phyloP scores from a whole-genome alignment of 208 protist species.

The Trypanosoma rangeli region DNA sequence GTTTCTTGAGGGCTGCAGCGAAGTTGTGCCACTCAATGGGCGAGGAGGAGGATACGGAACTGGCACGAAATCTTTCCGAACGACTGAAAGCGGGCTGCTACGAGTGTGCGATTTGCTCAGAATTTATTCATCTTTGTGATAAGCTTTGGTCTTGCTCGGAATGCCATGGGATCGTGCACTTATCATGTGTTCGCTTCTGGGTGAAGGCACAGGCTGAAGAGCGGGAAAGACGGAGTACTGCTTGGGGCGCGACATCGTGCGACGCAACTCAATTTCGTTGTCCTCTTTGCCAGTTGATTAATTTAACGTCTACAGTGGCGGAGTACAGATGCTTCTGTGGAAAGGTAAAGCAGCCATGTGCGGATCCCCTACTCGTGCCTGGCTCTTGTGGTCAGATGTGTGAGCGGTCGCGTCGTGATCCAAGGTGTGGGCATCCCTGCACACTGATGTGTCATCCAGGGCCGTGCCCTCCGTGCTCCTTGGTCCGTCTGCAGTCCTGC shows the following conservation, averaged over 20 bases:
- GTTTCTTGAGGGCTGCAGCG: not conserved
- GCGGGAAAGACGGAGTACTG: conserved; percentile 40
- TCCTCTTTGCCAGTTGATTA: conserved; percentile 61
- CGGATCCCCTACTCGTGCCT: conserved; percentile 67
- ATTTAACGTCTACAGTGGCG: conserved; percentile 20
- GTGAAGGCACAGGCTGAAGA: conserved; percentile 45
- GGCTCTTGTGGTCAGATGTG: conserved; percentile 81
- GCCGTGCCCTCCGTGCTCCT: conserved; percentile 65
- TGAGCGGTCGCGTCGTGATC: conserved; percentile 48
- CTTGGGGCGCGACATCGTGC: conserved; percentile 1
- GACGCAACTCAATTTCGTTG: conserved; percentile 56
- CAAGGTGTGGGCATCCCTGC: conserved; percentile 69
- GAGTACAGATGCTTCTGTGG: conserved; percentile 81
- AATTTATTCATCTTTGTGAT: conserved; percentile 43
- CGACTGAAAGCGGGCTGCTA: conserved; percentile 54
- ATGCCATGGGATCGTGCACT: conserved; percentile 79
- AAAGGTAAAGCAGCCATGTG: conserved; percentile 48
- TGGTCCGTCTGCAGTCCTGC: conserved; percentile 62
- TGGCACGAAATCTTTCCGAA: conserved; percentile 36
- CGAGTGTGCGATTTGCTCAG: conserved; percentile 75
- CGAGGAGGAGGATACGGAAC: conserved; percentile 20
- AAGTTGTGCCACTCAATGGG: too few species aligned
- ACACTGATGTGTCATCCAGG: conserved; percentile 83
- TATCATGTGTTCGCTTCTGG: conserved; percentile 69
- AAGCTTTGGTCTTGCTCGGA: conserved; percentile 60